phyloP scores from a whole-genome alignment of 495 filamentous ascomycete genomes.

The Xylaria curta region DNA sequence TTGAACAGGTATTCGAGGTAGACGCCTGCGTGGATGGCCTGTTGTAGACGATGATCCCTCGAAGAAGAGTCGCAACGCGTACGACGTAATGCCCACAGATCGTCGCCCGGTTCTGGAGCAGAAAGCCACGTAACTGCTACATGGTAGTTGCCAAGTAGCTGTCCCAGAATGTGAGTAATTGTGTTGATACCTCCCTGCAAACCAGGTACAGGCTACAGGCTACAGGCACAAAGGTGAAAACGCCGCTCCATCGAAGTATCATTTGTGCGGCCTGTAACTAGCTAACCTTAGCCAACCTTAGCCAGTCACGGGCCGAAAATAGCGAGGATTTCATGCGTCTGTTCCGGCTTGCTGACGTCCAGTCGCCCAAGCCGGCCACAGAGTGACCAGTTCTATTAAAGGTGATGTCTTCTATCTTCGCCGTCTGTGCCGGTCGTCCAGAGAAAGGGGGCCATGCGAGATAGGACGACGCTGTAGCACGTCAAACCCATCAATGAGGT shows the following conservation, averaged over 20 bases:
- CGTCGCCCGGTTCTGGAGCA: not conserved
- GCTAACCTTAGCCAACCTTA: not conserved
- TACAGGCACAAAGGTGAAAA: not conserved
- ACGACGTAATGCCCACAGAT: conserved; percentile 1
- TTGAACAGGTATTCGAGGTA: conserved; percentile 5
- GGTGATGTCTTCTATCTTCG: not conserved
- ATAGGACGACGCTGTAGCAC: not conserved
- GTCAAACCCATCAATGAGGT: not conserved
- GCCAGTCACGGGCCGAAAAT: conserved; percentile 9
- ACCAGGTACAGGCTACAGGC: no score
- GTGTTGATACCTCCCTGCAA: no score
- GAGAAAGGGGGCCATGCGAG: conserved; percentile 1
- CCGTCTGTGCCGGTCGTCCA: conserved; percentile 5
- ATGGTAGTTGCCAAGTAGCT: not conserved
- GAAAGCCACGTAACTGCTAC: conserved; percentile 11
- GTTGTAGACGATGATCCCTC: conserved; percentile 1
- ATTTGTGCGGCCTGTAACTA: not conserved
- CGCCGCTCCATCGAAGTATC: not conserved
- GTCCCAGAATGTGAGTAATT: no score
- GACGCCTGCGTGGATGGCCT: not conserved
- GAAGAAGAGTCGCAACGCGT: conserved; percentile 11
- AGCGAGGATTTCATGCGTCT: conserved; percentile 5
- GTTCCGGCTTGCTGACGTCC: not conserved
- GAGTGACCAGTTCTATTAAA: not conserved
- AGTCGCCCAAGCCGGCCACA: not conserved